Conservation (phyloP, 352 stramenopile genomes). For the Phytophthora sojae region DNA sequence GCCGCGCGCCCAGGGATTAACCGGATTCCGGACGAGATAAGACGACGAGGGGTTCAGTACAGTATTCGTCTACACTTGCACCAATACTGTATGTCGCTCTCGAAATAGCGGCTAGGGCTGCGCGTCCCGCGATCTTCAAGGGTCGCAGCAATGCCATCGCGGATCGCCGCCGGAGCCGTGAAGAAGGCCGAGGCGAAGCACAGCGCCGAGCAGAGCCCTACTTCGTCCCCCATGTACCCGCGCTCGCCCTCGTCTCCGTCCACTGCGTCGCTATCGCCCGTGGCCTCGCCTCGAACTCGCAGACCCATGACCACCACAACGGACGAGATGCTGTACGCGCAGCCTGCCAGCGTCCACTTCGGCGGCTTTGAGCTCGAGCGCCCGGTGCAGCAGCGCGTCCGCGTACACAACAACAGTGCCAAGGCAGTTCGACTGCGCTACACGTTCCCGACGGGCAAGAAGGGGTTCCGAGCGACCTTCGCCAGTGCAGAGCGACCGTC, state of each 20-base stretch:
- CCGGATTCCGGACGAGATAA: not conserved
- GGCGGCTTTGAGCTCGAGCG: slow-evolving; percentile 79
- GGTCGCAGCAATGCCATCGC: not conserved
- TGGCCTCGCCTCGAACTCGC: slow-evolving; percentile 30
- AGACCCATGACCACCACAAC: slow-evolving; percentile 32
- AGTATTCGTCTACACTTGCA: not conserved
- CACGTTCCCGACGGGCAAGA: slow-evolving; percentile 50
- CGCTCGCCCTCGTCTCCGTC: slow-evolving; percentile 16
- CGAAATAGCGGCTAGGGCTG: slow-evolving; percentile 13
- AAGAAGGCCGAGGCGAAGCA: not conserved
- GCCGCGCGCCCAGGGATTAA: not conserved
- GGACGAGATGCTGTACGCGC: slow-evolving; percentile 54
- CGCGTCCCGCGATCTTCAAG: slow-evolving; percentile 10
- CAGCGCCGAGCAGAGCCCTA: not conserved
- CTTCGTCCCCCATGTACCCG: not conserved
- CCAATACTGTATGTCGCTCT: slow-evolving; percentile 1
- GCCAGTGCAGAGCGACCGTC: slow-evolving; percentile 50
- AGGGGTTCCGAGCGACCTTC: slow-evolving; percentile 66
- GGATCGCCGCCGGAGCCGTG: not conserved
- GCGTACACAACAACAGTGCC: slow-evolving; percentile 80
- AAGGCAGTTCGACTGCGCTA: slow-evolving; percentile 81
- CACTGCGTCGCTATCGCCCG: slow-evolving; percentile 14
- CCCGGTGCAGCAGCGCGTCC: slow-evolving; percentile 68
- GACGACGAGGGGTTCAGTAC: not conserved
- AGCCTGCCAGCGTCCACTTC: slow-evolving; percentile 87